Conservation (phyloP, 1,284 basidiomycete species). For the Irpex sp. region DNA sequence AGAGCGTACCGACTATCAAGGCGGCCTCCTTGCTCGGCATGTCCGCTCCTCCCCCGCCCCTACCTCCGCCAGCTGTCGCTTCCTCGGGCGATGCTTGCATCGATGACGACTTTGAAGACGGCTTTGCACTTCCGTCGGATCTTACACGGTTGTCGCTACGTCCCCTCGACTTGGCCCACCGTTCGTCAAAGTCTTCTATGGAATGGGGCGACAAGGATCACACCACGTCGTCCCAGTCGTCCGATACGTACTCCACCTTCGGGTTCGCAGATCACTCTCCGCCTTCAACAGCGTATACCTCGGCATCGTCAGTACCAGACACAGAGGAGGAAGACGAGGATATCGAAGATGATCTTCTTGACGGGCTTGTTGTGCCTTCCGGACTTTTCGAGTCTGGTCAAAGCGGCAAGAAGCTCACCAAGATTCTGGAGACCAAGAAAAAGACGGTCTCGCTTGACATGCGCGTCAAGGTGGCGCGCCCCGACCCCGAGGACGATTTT, state of each 20-base stretch:
- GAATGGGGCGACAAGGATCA: constrained; percentile 83
- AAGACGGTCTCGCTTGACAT: constrained; percentile 46
- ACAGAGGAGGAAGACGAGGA: constrained; percentile 68
- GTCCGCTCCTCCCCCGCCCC: constrained; percentile 24
- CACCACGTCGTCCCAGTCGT: constrained; percentile 77
- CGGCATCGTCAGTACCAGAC: constrained; percentile 51
- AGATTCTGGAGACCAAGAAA: constrained; percentile 74
- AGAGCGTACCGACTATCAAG: constrained; percentile 79
- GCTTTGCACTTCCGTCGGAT: constrained; percentile 72
- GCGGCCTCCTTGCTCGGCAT: constrained; percentile 49
- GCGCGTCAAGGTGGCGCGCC: constrained; percentile 47
- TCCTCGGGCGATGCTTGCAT: constrained; percentile 7
- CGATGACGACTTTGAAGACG: constrained; percentile 38
- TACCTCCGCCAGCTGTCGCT: constrained; percentile 9
- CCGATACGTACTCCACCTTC: constrained; percentile 74
- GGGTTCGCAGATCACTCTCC: constrained; percentile 70
- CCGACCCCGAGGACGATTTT: constrained; percentile 76
- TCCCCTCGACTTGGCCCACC: constrained; percentile 65
- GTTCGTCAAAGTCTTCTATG: constrained; percentile 73
- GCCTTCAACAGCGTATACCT: constrained; percentile 61
- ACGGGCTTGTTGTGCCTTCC: constrained; percentile 74
- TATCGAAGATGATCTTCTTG: constrained; percentile 63
- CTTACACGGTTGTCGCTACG: constrained; percentile 75
- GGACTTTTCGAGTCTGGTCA: constrained; percentile 70
- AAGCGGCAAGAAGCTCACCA: constrained; percentile 61